phyloP scores from a whole-genome alignment of 768 basidiomycete genomes.

The Tylopilus rubrobrunneus region DNA sequence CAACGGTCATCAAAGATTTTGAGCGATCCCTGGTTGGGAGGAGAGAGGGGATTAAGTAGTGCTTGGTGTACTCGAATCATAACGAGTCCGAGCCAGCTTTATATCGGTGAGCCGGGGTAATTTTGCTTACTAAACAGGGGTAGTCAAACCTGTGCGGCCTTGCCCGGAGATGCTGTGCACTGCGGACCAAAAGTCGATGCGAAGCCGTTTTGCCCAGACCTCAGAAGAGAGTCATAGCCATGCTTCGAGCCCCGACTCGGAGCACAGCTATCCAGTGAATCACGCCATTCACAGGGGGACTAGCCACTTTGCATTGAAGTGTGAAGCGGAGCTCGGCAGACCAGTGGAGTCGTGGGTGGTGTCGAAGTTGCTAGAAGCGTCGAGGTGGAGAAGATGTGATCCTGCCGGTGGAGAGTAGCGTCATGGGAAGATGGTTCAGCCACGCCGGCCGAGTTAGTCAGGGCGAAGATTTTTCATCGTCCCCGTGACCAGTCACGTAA shows the following conservation, averaged over 20 bases:
- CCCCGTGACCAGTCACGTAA: conserved; percentile 1
- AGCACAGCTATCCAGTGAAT: too few species aligned
- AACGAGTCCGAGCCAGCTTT: background rate
- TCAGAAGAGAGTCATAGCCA: too few species aligned
- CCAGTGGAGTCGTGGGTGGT: background rate
- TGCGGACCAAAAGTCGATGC: too few species aligned
- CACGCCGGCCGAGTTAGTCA: background rate
- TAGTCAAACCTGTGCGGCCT: too few species aligned
- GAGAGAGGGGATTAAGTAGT: background rate
- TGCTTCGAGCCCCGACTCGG: too few species aligned
- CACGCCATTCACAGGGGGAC: background rate
- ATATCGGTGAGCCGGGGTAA: background rate
- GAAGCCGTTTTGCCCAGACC: too few species aligned
- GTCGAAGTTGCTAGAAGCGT: conserved; percentile 3
- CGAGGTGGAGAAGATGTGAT: background rate
- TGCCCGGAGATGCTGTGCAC: too few species aligned
- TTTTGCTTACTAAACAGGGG: too few species aligned
- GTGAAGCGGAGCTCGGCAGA: background rate
- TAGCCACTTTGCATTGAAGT: background rate
- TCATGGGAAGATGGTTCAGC: background rate
- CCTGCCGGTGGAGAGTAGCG: background rate
- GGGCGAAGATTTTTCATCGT: background rate
- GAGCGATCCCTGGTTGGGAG: background rate
- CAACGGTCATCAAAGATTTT: conserved; percentile 22
- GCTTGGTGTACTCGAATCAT: conserved; percentile 1